Base-by-base conservation (phyloP, 2,329 filamentous ascomycete species). In the Ceratocystis ficicola region DNA sequence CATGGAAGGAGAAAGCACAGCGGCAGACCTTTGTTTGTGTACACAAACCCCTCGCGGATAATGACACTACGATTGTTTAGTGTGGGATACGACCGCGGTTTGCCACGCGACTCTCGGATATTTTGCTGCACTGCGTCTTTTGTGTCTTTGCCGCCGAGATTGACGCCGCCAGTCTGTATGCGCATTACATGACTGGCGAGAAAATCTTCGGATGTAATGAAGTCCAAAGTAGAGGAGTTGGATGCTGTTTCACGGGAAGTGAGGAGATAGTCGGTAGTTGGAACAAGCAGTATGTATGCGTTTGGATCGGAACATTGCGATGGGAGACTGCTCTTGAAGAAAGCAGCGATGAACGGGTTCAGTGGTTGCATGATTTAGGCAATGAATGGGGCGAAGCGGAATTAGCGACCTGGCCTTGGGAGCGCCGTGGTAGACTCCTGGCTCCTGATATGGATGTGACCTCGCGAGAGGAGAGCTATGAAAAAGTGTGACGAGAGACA, bases 261-360 rank as follows among this genome's bases (percentile, higher is more conserved):
- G 73, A 96, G 83, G 73, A 99, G 86, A 70, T 91, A 87, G 77
- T 97, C 93, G 73, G 93, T 96, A 65, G 89, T 88, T 60, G 94
- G 94, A 46, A 97, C 93, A 63, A 99, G 87, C 66, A 99, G 84
- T 72, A 99, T 86, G 80, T 97, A 90, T 76, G 95, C 90, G 76
- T 94, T 88, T 70, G 91, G 83, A 65, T 94, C 92, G 69, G 87
- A 85, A 81, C 94, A 97, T 86, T 97, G 93, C 73, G 88, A 81
- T 71, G 89, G 88, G 74, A 96, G 83, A 76, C 90, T 86, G 84
- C 91, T 97, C 81, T 90, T 91, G 83, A 96, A 96, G 86, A 99
- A 97, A 82, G 93, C 91, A 81, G 89, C 87, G 77, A 99, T 83
- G 79, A 96, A 97, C 76, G 94, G 94, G 79, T 99, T 99, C 86